Evolutionary conservation across 2,329 filamentous ascomycete genomes (phyloP), one percentile per base, ranked within the genome.

Genomic region (Fusarium poae): DNA sequence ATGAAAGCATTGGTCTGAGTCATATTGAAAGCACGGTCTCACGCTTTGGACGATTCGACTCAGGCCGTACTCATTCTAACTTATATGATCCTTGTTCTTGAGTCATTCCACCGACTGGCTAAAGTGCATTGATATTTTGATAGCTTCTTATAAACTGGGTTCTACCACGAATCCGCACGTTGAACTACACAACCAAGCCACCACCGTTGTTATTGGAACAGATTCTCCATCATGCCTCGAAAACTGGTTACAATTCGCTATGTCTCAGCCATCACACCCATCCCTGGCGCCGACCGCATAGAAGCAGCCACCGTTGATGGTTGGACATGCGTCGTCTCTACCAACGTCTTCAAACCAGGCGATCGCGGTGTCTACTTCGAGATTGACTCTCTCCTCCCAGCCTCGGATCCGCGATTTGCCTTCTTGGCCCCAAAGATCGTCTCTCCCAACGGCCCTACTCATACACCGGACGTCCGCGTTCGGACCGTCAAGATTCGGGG

Each of bases 341-440:
- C 48, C 5, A 61, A 57, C 11, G 37, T 54, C 7, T 74, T 74
- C 29, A n/a, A 64, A 12, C 25, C 25, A 2, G 65, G 70, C 12
- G 72, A 70, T 30, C 40, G 54, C 9, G 72, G 62, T 2, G 44
- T 74, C 2, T 74, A 70, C 44, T 70, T 74, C 32, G 70, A 74
- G 44, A 73, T 74, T 20, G 72, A 73, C 57, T 66, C 64, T 30
- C 57, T 74, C n/a, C 57, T 74, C 4, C 72, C 72, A 39, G 60
- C 50, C 13, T 56, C 51, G 13, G 72, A 74, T 21, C 52, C 56
- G 18, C 67, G 72, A 39, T 74, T 65, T 35, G 60, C 65, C 18
- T 54, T 46, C 29, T 54, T 74, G 15, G 60, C 37, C 18, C 48
- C 51, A 18, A 65, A 68, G 39, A 34, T 54, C 39, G 13, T 18